phyloP scores from a whole-genome alignment of 257 asterid species.

The Solanum tarapatanum region DNA sequence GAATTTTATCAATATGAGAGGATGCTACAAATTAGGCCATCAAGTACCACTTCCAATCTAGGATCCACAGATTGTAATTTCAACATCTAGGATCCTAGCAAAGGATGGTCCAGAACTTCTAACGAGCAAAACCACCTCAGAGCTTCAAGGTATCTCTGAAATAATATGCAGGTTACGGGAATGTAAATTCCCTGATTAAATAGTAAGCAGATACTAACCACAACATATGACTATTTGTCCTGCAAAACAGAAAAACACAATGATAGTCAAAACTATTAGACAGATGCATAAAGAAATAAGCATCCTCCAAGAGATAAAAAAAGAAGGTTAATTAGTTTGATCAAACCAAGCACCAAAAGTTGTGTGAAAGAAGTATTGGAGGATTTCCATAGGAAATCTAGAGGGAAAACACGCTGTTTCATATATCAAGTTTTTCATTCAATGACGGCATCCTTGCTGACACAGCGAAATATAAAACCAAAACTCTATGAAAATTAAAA shows the following conservation, averaged over 20 bases:
- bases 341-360: not conserved
- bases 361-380: not conserved
- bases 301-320: not conserved
- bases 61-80: conserved; percentile 40
- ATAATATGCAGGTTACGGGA: not conserved
- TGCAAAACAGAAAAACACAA: not conserved
- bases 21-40: conserved; percentile 24
- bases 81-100: conserved; percentile 25
- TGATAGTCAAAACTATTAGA: not conserved
- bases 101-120: not conserved
- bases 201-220: not conserved
- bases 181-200: not conserved
- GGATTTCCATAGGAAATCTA: not conserved
- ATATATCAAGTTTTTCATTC: not conserved
- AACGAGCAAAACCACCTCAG: not conserved
- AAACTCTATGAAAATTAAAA: not conserved
- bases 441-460: not conserved
- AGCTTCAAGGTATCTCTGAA: not conserved
- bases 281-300: not conserved
- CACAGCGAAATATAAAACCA: not conserved
- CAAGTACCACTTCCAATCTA: conserved; percentile 49
- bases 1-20: conserved; percentile 23
- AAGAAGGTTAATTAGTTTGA: not conserved
- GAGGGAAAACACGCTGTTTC: not conserved
- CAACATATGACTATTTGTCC: not conserved